Percentiles rank a stretch among this genome's conserved stretches.
Conservation (phyloP, 306 rosid genomes). For the Quercus robur region DNA sequence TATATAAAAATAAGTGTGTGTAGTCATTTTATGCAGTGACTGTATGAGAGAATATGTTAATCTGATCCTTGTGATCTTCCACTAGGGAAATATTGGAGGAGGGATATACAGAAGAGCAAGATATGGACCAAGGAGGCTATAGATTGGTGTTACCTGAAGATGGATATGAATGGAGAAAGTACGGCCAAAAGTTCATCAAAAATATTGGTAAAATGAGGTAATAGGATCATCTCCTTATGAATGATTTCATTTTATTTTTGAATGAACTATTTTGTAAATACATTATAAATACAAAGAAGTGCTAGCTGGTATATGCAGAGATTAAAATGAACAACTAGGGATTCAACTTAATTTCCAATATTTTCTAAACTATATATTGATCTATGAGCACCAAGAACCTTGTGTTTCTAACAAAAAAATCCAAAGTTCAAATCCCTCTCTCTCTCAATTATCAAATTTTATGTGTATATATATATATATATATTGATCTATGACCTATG, state of each 20-base stretch:
- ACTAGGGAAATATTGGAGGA: background rate
- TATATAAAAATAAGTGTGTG: no score
- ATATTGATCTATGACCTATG: background rate
- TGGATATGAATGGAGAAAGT: slow-evolving; percentile 2
- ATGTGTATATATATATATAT: background rate
- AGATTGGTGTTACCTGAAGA: background rate
- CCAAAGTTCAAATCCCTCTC: no score
- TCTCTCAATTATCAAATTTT: no score
- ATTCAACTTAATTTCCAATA: no score
- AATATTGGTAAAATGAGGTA: background rate
- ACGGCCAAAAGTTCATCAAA: background rate
- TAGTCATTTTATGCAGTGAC: background rate
- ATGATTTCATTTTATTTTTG: background rate
- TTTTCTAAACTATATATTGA: no score
- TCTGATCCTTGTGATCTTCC: background rate
- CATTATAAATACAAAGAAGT: no score
- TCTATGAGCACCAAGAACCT: no score
- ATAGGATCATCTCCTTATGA: no score
- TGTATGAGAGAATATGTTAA: background rate
- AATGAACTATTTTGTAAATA: background rate
- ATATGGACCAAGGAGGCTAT: background rate
- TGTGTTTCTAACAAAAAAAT: no score
- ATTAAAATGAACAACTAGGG: no score
- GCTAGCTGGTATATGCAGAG: no score
- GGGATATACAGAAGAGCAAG: background rate